These are phyloP conservation scores for Aspergillus pseudoglaucus DNA, from an alignment of 2,329 filamentous ascomycete species.

Conservation along the genomic window DNA sequence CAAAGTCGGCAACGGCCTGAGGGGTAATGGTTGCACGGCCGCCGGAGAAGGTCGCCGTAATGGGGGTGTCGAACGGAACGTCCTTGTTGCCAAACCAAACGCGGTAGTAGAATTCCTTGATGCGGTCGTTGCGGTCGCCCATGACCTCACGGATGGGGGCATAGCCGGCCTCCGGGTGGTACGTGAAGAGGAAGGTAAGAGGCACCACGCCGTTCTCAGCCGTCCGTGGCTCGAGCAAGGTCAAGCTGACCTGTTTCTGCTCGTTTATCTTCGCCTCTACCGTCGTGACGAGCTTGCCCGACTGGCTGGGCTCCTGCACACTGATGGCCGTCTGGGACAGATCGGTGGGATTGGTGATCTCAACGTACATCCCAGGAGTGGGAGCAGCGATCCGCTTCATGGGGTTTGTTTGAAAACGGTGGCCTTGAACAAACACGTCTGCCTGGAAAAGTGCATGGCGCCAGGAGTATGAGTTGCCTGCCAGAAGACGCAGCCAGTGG, in stretches of 20 bases:
- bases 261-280: conserved; percentile 73
- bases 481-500: conserved; percentile 80
- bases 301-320: conserved; percentile 79
- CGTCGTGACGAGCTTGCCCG: conserved; percentile 80
- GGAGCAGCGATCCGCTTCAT: conserved; percentile 88
- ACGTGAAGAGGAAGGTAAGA: conserved; percentile 80
- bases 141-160: conserved; percentile 97
- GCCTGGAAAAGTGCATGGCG: conserved; percentile 89
- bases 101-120: conserved; percentile 99
- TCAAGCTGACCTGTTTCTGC: conserved; percentile 75
- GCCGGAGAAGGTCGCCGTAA: conserved; percentile 84
- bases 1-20: conserved; percentile 94
- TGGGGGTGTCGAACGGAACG: conserved; percentile 74
- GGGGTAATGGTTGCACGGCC: conserved; percentile 80
- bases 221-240: conserved; percentile 88
- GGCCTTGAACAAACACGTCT: conserved; percentile 88
- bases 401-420: conserved; percentile 96
- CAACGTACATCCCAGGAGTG: conserved; percentile 77
- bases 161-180: conserved; percentile 91
- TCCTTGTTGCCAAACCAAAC: conserved; percentile 91
- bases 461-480: conserved; percentile 82
- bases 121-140: conserved; percentile 90
- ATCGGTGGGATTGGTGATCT: conserved; percentile 76
- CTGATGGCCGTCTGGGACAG: conserved; percentile 76
- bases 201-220: conserved; percentile 76